A percentile compares a stretch with the other conserved stretches of the same genome.
Evolutionary conservation across 2,329 filamentous ascomycete genomes (phyloP).

Genomic region (Ophioceras dolichostomum): DNA sequence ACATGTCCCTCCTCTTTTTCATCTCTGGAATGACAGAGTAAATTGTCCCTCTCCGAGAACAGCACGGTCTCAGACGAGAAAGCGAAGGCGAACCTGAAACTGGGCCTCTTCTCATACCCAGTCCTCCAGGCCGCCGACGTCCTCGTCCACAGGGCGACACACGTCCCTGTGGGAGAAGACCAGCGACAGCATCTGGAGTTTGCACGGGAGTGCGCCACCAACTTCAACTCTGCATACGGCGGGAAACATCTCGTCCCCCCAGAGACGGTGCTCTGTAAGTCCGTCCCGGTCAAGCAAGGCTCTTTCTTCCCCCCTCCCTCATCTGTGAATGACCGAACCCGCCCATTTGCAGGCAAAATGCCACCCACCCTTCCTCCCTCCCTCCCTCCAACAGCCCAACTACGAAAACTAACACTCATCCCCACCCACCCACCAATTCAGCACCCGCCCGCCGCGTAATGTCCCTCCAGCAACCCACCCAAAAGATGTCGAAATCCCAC

Average conservation of each 20-base stretch:
- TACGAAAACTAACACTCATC: not conserved
- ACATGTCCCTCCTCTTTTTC: not conserved
- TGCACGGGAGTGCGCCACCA: conserved; percentile 69
- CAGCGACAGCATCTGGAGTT: conserved; percentile 93
- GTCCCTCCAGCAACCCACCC: conserved; percentile 65
- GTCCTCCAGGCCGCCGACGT: conserved; percentile 94
- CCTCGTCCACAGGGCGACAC: conserved; percentile 78
- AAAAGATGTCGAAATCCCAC: conserved; percentile 95
- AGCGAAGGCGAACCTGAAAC: conserved; percentile 53
- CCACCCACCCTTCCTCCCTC: not conserved
- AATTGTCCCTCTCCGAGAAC: conserved; percentile 52
- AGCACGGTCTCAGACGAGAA: conserved; percentile 44
- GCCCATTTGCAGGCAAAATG: no score
- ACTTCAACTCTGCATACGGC: conserved; percentile 72
- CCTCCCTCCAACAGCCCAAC: conserved; percentile 1
- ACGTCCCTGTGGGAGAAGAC: conserved; percentile 95
- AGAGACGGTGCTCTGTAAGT: conserved; percentile 57
- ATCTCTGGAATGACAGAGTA: conserved; percentile 40
- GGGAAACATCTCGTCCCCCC: conserved; percentile 51
- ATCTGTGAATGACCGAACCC: no score
- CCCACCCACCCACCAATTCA: no score
- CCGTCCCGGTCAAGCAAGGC: no score
- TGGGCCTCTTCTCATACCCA: conserved; percentile 91
- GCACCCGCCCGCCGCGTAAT: conserved; percentile 78
- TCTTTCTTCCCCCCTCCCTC: no score